Evolutionary conservation across 306 rosid species (phyloP).

Genomic region (Phaseolus lunatus): DNA sequence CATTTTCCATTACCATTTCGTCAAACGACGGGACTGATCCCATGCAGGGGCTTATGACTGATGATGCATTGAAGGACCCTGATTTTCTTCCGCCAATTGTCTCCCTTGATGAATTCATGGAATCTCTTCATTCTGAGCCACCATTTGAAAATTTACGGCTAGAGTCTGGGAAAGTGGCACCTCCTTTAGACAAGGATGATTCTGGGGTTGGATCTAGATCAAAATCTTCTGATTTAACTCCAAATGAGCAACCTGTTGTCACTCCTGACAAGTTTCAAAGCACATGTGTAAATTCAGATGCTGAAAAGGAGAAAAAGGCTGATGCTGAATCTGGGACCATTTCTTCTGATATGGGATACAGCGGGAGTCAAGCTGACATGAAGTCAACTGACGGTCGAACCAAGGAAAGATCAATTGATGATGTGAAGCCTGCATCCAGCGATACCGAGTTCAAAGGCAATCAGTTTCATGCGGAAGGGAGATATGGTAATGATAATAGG

Average conservation of each 20-base stretch:
- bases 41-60: constrained; percentile 83
- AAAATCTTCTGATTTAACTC: constrained; percentile 51
- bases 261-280: constrained; percentile 45
- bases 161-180: constrained; percentile 56
- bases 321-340: constrained; percentile 42
- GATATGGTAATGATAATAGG: constrained; percentile 41
- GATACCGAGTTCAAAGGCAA: constrained; percentile 44
- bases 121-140: constrained; percentile 80
- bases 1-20: constrained; percentile 64
- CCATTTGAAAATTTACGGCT: constrained; percentile 70
- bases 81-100: constrained; percentile 86
- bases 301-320: constrained; percentile 41
- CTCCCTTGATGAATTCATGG: constrained; percentile 96
- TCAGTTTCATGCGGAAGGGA: constrained; percentile 45
- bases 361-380: constrained; percentile 40
- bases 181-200: constrained; percentile 57
- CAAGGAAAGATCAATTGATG: constrained; percentile 48
- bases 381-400: constrained; percentile 44
- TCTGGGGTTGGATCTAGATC: constrained; percentile 52
- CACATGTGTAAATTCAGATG: constrained; percentile 35
- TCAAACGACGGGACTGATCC: constrained; percentile 71
- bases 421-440: constrained; percentile 35
- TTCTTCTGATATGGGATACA: constrained; percentile 21
- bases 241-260: constrained; percentile 43
- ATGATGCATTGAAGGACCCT: constrained; percentile 79